Evolutionary conservation across 148 eudicot genomes (phyloP), one percentile per base, ranked within the genome.

Genomic region (Talinum fruticosum): DNA sequence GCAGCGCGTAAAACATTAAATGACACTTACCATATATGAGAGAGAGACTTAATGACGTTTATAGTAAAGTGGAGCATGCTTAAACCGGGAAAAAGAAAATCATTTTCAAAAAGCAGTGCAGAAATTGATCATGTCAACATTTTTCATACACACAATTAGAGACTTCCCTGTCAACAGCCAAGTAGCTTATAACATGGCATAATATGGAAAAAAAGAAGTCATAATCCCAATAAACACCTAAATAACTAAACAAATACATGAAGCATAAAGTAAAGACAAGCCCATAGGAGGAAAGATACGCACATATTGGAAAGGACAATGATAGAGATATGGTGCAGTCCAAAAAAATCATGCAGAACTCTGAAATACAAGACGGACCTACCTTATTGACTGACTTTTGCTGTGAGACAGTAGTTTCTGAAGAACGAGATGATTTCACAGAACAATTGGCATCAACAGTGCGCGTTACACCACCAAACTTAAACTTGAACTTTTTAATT

Each of bases 401-500:
- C n/a, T 75, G 81, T 28, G 81, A 72, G n/a, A 72, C 84, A 67
- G 75, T 67, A 72, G 87, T 77, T 82, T 90, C 92, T 41, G 83
- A 79, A 24, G 83, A 57, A 41, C 69, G 83, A 36, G 81, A 82
- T 76, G 57, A 71, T 83, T 76, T 90, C 41, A 80, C 23, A 54
- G 87, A 81, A 69, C 89, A 77, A 77, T 86, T 92, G 62, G 97
- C 83, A 68, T 88, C 95, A 75, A 94, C 84, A 10, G 92, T 92
- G 69, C 88, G 90, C 3, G 90, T 90, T 54, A 87, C 88, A 81
- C 96, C 97, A 72, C 96, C 96, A 73, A 94, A 89, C 88, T 95
- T 95, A 80, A 95, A 87, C 81, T 88, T 92, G 29, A 95, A 92
- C 80, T 86, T 95, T 76, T 90, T 93, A 85, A 81, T 82, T 87